Conservation (phyloP, 192 early-diverging fungal species). For the Coemansia sp. region DNA sequence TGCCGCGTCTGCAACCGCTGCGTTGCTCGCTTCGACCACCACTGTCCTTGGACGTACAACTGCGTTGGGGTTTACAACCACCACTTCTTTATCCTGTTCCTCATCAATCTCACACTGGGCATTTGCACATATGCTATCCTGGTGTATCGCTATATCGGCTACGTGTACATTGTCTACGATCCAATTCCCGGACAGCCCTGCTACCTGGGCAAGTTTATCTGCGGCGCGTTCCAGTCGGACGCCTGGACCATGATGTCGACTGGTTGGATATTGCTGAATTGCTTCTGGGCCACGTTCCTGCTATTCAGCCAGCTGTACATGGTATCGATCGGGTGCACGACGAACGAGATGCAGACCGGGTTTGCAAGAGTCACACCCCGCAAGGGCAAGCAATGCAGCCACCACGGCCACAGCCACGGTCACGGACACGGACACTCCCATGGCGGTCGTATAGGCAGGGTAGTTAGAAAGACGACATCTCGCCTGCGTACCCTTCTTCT, state of each 20-base stretch:
- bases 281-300: conserved; percentile 80
- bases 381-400: conserved; percentile 14
- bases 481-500: conserved; percentile 26
- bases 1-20: conserved; percentile 92
- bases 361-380: conserved; percentile 51
- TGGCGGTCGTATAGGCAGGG: conserved; percentile 9
- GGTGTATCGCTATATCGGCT: conserved; percentile 58
- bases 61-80: conserved; percentile 91
- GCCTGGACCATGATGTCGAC: conserved; percentile 66
- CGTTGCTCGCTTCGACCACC: conserved; percentile 92
- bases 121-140: conserved; percentile 63
- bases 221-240: conserved; percentile 75
- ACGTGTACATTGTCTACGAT: conserved; percentile 54
- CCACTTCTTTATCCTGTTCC: conserved; percentile 80
- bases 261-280: conserved; percentile 75
- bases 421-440: conserved; percentile 17
- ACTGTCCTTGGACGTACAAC: conserved; percentile 97
- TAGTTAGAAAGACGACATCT: conserved; percentile 18
- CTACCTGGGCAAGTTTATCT: conserved; percentile 59
- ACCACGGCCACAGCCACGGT: conserved; percentile 29
- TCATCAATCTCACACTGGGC: conserved; percentile 61
- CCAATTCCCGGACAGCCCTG: conserved; percentile 59
- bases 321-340: conserved; percentile 75
- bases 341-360: conserved; percentile 87
- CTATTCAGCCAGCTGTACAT: conserved; percentile 75